phyloP scores from a whole-genome alignment of 805 yeast species.

The Helenozyma baotianmanensis region DNA sequence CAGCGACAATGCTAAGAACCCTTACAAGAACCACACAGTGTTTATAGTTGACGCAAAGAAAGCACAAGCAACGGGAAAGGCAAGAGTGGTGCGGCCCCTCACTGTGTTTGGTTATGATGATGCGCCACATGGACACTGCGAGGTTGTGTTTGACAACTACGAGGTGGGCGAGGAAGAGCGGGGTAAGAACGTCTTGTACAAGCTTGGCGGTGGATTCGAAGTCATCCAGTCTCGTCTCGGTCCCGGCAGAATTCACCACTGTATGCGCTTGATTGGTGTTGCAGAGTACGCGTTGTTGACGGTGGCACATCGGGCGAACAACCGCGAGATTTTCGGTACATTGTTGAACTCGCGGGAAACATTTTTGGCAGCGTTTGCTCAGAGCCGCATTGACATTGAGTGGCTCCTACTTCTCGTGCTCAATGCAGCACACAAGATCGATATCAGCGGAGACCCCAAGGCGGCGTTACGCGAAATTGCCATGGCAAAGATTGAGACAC shows the following conservation, averaged over 20 bases:
- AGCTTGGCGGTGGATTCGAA: slow-evolving; percentile 54
- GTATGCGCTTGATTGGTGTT: slow-evolving; percentile 60
- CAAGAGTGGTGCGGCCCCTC: slow-evolving; percentile 46
- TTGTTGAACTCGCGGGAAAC: slow-evolving; percentile 47
- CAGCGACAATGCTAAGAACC: slow-evolving; percentile 20
- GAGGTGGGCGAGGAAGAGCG: slow-evolving; percentile 43
- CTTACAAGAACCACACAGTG: slow-evolving; percentile 53
- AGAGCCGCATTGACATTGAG: slow-evolving; percentile 49
- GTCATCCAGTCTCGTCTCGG: slow-evolving; percentile 62
- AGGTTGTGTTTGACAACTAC: slow-evolving; percentile 46
- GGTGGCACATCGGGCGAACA: slow-evolving; percentile 48
- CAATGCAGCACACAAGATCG: slow-evolving; percentile 59
- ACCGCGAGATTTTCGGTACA: slow-evolving; percentile 49
- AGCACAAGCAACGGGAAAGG: slow-evolving; percentile 48
- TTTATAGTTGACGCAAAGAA: slow-evolving; percentile 48
- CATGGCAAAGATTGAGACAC: slow-evolving; percentile 60
- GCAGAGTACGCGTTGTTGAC: slow-evolving; percentile 52
- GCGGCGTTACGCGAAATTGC: slow-evolving; percentile 54
- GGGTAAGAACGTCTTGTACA: slow-evolving; percentile 38
- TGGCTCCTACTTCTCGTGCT: slow-evolving; percentile 51
- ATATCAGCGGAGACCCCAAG: slow-evolving; percentile 45
- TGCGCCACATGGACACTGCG: slow-evolving; percentile 72
- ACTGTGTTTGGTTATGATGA: slow-evolving; percentile 58
- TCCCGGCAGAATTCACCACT: slow-evolving; percentile 68
- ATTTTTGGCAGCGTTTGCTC: slow-evolving; percentile 47